Evolutionary conservation across 345 rosid species (phyloP).

Genomic region (Eucalyptus marginata): DNA sequence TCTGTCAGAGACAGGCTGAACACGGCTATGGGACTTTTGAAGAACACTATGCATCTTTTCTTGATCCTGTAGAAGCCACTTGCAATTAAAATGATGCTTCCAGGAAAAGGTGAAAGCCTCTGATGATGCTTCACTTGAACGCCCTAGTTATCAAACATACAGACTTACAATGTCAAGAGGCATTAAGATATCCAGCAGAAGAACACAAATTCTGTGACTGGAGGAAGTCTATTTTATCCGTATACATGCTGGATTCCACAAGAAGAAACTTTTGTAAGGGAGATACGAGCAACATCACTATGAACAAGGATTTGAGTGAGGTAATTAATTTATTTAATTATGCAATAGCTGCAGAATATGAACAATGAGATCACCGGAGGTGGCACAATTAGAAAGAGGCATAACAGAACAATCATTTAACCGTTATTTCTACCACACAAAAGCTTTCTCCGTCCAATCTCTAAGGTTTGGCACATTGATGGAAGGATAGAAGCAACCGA

Average conservation of each 20-base stretch:
- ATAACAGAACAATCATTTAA: background rate
- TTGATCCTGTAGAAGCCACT: constrained; percentile 9
- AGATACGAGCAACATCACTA: background rate
- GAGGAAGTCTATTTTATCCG: background rate
- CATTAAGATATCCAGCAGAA: background rate
- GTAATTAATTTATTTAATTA: background rate
- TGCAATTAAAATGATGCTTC: background rate
- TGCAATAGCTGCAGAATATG: background rate
- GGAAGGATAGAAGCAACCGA: background rate
- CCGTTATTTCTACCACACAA: background rate
- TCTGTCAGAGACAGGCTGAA: background rate
- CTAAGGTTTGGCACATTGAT: background rate
- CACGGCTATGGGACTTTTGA: constrained; percentile 1
- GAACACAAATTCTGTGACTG: background rate
- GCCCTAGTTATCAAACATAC: background rate
- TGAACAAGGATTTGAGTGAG: background rate
- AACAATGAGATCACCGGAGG: background rate
- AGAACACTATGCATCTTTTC: constrained; percentile 17
- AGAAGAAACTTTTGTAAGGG: background rate
- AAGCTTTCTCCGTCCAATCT: background rate
- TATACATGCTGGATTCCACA: background rate
- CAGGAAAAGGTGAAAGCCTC: background rate
- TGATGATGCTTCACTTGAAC: background rate
- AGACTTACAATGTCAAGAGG: background rate
- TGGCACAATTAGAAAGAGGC: background rate